These are phyloP conservation scores for Macrotyloma uniflorum DNA, from an alignment of 306 rosid species.

Conservation along the genomic window DNA sequence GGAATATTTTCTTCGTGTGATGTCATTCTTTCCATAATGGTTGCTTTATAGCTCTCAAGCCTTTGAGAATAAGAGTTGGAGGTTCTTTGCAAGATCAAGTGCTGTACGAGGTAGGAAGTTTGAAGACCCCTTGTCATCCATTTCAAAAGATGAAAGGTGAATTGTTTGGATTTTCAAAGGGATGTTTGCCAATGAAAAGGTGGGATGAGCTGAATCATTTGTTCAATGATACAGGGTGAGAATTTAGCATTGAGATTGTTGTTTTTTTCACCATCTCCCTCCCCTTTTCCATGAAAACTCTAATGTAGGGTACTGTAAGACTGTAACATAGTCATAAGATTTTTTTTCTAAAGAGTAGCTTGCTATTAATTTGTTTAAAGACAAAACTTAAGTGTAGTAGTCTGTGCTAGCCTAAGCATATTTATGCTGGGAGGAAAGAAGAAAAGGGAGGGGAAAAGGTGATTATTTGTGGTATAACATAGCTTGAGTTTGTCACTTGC, in stretches of 20 bases:
- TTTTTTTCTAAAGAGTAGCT: not conserved
- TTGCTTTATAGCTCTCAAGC: slow-evolving; percentile 76
- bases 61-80: slow-evolving; percentile 90
- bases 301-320: slow-evolving; percentile 15
- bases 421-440: not conserved
- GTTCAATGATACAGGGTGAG: slow-evolving; percentile 79
- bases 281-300: not conserved
- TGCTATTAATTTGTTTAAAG: not conserved
- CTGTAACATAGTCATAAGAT: not conserved
- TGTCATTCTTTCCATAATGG: slow-evolving; percentile 40
- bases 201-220: slow-evolving; percentile 94
- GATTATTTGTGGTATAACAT: not conserved
- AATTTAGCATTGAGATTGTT: slow-evolving; percentile 32
- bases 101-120: slow-evolving; percentile 68
- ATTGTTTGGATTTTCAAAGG: slow-evolving; percentile 88
- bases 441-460: not conserved
- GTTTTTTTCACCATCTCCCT: slow-evolving; percentile 19
- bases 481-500: slow-evolving; percentile 42
- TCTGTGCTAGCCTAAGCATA: slow-evolving; percentile 1
- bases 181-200: slow-evolving; percentile 84
- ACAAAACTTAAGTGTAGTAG: not conserved
- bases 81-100: slow-evolving; percentile 97
- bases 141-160: slow-evolving; percentile 71
- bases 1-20: slow-evolving; percentile 23
- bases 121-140: slow-evolving; percentile 73